phyloP scores from a whole-genome alignment of 2,329 filamentous ascomycete genomes.

The Acephala macrosclerotiorum region DNA sequence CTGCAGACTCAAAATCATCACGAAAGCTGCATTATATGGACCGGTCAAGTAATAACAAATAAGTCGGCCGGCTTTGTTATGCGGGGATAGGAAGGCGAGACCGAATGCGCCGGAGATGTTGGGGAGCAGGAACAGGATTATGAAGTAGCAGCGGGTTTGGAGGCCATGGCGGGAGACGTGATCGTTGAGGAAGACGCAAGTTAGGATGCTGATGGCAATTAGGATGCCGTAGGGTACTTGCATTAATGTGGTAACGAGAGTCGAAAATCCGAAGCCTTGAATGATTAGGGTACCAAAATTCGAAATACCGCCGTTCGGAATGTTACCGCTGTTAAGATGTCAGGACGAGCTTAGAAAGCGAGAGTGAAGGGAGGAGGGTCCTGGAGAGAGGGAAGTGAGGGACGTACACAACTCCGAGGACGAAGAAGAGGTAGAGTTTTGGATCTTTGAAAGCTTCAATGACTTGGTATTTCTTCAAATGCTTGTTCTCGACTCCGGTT shows the following conservation, averaged over 20 bases:
- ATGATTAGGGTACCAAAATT: conserved; percentile 66
- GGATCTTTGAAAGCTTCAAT: conserved; percentile 35
- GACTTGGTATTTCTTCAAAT: conserved; percentile 33
- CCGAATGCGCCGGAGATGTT: conserved; percentile 62
- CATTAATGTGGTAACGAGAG: conserved; percentile 60
- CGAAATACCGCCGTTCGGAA: conserved; percentile 62
- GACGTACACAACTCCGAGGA: conserved; percentile 53
- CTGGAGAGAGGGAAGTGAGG: background rate
- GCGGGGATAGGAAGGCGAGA: conserved; percentile 53
- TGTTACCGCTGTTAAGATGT: conserved; percentile 45
- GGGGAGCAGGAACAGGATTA: conserved; percentile 62
- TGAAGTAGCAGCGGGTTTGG: conserved; percentile 61
- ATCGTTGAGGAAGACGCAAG: conserved; percentile 48
- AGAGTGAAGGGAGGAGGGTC: background rate
- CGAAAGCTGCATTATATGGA: conserved; percentile 29
- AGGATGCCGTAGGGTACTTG: conserved; percentile 56
- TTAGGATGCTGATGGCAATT: conserved; percentile 57
- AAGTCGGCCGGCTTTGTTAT: conserved; percentile 53
- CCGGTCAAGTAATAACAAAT: conserved; percentile 56
- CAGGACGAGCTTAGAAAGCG: background rate
- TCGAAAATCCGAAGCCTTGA: conserved; percentile 55
- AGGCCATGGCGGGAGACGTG: conserved; percentile 51
- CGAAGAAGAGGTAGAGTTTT: conserved; percentile 46
- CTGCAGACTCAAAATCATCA: conserved; percentile 50
- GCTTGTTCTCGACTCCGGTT: conserved; percentile 35